Percentiles rank a stretch among this genome's conserved stretches.
Evolutionary conservation across 2,329 filamentous ascomycete genomes (phyloP).

Genomic region (Zymoseptoria ardabiliae): DNA sequence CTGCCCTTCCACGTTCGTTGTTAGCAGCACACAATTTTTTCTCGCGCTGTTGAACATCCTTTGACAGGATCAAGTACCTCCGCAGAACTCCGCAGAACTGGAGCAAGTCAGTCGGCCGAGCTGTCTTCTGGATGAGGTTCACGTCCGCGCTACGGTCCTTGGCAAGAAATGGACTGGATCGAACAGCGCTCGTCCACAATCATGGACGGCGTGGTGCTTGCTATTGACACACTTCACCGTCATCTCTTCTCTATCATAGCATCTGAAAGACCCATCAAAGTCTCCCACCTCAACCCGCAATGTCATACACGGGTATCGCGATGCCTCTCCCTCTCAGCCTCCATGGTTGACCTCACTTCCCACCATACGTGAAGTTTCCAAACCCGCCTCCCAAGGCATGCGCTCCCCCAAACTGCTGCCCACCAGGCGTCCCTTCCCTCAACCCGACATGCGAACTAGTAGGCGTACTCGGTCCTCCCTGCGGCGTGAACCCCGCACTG

Average conservation of each 20-base stretch:
- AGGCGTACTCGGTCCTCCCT: constrained; percentile 16
- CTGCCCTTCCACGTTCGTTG: no score
- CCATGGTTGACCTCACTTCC: neutral
- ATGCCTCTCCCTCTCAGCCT: neutral
- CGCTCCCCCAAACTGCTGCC: neutral
- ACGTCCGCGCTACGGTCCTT: no score
- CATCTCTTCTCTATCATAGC: neutral
- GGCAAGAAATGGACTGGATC: no score
- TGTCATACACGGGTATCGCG: neutral
- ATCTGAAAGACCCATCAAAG: neutral
- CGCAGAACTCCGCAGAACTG: no score
- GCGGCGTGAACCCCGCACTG: constrained; percentile 14
- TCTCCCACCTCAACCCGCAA: neutral
- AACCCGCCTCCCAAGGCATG: neutral
- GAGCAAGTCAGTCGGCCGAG: no score
- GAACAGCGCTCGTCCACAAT: neutral
- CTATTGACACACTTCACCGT: neutral
- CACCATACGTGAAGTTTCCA: neutral
- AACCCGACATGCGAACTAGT: constrained; percentile 15
- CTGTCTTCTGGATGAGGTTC: no score
- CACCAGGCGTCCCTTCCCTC: constrained; percentile 14
- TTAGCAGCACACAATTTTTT: no score
- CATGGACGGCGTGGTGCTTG: neutral
- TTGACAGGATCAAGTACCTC: no score
- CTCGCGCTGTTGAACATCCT: no score